phyloP scores from a whole-genome alignment of 2,329 filamentous ascomycete species.

The Chaetomiaceae sp. region DNA sequence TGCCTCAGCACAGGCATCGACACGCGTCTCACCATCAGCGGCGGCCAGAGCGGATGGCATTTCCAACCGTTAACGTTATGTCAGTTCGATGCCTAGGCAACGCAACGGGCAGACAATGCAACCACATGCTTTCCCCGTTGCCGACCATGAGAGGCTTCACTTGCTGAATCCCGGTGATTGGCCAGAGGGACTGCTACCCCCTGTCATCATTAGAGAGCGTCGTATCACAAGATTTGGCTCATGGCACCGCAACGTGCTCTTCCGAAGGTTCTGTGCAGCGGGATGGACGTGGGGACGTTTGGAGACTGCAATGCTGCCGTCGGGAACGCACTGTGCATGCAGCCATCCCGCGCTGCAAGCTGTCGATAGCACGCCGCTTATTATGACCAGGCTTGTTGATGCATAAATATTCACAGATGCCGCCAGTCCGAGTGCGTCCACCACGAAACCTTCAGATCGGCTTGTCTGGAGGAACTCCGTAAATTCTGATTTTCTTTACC shows the following conservation, averaged over 20 bases:
- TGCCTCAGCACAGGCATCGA: too few relatives aligned
- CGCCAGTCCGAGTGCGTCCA: too few relatives aligned
- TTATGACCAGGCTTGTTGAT: neutral
- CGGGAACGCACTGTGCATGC: neutral
- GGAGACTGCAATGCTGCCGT: neutral
- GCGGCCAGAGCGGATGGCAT: neutral
- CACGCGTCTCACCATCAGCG: neutral
- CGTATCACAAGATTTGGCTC: neutral
- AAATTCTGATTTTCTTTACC: too few relatives aligned
- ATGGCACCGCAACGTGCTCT: neutral
- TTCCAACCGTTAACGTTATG: neutral
- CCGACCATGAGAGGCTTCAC: neutral
- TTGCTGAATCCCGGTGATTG: constrained; percentile 10
- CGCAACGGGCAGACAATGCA: neutral
- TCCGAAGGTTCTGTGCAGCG: neutral
- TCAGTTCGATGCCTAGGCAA: neutral
- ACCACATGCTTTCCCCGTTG: constrained; percentile 2
- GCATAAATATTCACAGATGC: too few relatives aligned
- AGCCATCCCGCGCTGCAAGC: neutral
- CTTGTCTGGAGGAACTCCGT: too few relatives aligned
- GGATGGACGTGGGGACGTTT: neutral
- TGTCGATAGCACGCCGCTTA: neutral
- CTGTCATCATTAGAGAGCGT: neutral
- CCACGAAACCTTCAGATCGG: too few relatives aligned
- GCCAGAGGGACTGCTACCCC: neutral